These are phyloP conservation scores for Phyllostachys edulis DNA, from an alignment of 176 grass and related monocot genomes.

Conservation along the genomic window DNA sequence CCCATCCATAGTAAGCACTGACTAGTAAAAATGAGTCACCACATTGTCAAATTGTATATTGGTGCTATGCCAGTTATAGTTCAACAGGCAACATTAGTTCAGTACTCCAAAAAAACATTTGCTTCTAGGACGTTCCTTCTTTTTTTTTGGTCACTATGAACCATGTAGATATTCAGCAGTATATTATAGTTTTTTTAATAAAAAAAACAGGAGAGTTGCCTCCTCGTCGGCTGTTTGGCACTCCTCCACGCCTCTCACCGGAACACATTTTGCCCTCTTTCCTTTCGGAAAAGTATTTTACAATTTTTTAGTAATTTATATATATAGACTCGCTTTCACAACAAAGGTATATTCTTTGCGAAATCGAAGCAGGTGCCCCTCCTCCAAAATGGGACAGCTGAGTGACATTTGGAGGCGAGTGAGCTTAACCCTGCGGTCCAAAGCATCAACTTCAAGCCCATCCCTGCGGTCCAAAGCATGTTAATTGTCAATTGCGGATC, in stretches of 20 bases:
- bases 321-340: not conserved
- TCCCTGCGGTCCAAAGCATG: slow-evolving; percentile 50
- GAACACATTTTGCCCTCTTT: not conserved
- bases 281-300: not conserved
- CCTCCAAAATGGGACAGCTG: slow-evolving; percentile 32
- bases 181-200: too few relatives aligned
- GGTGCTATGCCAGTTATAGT: not conserved
- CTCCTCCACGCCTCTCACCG: not conserved
- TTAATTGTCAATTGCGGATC: slow-evolving; percentile 34
- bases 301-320: not conserved
- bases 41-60: too few relatives aligned
- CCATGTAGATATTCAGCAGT: too few relatives aligned
- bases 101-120: too few relatives aligned
- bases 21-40: too few relatives aligned
- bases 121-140: too few relatives aligned
- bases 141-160: too few relatives aligned
- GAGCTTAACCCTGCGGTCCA: slow-evolving; percentile 27
- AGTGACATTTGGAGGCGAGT: slow-evolving; percentile 30
- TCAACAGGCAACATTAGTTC: not conserved
- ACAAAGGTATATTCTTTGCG: slow-evolving; percentile 26
- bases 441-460: slow-evolving; percentile 52
- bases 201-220: not conserved
- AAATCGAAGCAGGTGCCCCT: slow-evolving; percentile 31
- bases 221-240: not conserved
- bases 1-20: not conserved